Conservation (phyloP, 305 asterid species). For the Solanum chacoense region DNA sequence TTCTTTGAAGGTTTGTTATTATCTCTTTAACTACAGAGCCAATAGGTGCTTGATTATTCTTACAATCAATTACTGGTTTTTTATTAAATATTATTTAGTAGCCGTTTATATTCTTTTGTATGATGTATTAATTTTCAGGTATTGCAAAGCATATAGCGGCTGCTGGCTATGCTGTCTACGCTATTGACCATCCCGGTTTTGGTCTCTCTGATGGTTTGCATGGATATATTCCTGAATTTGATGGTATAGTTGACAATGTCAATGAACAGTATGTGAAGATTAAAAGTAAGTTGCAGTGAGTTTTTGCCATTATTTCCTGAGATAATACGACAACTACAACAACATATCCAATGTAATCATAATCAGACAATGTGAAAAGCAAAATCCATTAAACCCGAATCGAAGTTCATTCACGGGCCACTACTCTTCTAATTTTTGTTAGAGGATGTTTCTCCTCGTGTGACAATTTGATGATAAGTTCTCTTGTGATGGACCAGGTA, state of each 20-base stretch:
- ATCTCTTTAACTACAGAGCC: not conserved
- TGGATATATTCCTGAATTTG: conserved; percentile 74
- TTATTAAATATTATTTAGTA: not conserved
- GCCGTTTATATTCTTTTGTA: not conserved
- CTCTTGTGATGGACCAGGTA: conserved; percentile 33
- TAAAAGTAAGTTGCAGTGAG: conserved; percentile 35
- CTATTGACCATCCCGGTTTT: conserved; percentile 93
- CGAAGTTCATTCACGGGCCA: not conserved
- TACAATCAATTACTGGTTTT: too few relatives aligned
- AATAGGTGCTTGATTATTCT: too few relatives aligned
- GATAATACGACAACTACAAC: not conserved
- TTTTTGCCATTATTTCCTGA: not conserved
- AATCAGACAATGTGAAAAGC: not conserved
- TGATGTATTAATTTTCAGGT: conserved; percentile 35
- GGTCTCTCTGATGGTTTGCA: conserved; percentile 94
- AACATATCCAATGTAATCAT: not conserved
- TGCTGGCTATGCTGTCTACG: conserved; percentile 79
- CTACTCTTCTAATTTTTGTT: not conserved
- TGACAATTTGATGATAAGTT: not conserved
- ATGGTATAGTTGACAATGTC: conserved; percentile 69
- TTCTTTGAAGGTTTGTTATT: conserved; percentile 83
- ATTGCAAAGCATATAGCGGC: conserved; percentile 83
- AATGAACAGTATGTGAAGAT: conserved; percentile 56
- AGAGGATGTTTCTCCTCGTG: not conserved
- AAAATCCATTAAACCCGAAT: not conserved